These are phyloP conservation scores for Penicillium sp. DNA, from an alignment of 2,329 filamentous ascomycete species.

Conservation along the genomic window DNA sequence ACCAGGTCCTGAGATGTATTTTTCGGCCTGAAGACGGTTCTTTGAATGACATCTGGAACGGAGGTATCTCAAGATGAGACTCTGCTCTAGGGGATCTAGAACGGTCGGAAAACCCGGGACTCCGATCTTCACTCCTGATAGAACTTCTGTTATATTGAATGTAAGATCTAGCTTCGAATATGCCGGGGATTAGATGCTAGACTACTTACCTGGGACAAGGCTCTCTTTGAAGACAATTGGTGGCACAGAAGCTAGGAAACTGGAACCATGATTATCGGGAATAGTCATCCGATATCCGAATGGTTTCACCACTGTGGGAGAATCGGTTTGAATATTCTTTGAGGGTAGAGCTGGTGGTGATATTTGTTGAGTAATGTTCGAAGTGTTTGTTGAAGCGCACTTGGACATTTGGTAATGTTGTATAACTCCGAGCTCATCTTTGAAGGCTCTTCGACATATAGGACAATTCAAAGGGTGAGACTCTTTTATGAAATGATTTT, in stretches of 20 bases:
- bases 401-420: not conserved
- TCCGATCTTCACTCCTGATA: not conserved
- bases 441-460: not conserved
- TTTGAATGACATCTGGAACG: not conserved
- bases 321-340: not conserved
- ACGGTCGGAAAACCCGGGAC: not conserved
- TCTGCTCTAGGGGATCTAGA: not conserved
- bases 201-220: not conserved
- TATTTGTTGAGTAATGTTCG: not conserved
- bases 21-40: not conserved
- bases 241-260: not conserved
- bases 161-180: not conserved
- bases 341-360: not conserved
- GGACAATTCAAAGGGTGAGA: not conserved
- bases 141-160: not conserved
- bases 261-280: not conserved
- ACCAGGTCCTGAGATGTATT: not conserved
- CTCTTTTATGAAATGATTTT: not conserved
- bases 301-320: not conserved
- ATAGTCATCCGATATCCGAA: not conserved
- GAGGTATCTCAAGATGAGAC: not conserved
- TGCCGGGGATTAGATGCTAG: not conserved
- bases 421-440: not conserved
- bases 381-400: not conserved
- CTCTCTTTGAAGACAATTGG: not conserved